Conservation (phyloP, 2,329 filamentous ascomycete species). For the Escovopsis weberi region DNA sequence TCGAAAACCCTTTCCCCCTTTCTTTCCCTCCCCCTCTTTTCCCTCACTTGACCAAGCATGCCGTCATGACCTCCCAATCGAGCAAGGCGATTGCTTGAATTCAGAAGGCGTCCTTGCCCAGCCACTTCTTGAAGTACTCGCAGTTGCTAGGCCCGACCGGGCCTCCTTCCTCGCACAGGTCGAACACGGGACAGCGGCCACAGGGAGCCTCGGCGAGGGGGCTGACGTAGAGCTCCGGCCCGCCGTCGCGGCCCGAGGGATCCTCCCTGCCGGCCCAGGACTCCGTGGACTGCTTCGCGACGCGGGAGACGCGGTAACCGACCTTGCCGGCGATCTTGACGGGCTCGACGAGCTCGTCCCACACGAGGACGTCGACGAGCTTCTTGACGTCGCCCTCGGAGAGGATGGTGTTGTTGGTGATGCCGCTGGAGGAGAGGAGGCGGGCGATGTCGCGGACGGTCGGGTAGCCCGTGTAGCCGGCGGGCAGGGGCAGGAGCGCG, state of each 20-base stretch:
- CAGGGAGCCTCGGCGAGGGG: constrained; percentile 82
- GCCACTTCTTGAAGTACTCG: constrained; percentile 81
- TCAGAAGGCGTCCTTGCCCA: constrained; percentile 32
- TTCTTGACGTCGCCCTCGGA: constrained; percentile 67
- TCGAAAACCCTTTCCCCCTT: not conserved
- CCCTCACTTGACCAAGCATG: too few relatives aligned
- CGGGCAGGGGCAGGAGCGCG: constrained; percentile 37
- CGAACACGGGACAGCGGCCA: constrained; percentile 82
- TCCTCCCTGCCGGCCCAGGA: constrained; percentile 27
- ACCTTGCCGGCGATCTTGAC: constrained; percentile 34
- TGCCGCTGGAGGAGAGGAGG: constrained; percentile 51
- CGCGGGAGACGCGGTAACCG: constrained; percentile 38
- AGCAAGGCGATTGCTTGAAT: too few relatives aligned
- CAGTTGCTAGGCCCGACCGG: constrained; percentile 83
- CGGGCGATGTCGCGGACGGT: constrained; percentile 65
- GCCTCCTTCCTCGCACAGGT: constrained; percentile 80
- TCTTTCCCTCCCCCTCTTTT: too few relatives aligned
- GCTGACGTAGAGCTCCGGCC: constrained; percentile 39
- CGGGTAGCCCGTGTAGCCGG: constrained; percentile 64
- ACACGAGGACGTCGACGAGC: constrained; percentile 75
- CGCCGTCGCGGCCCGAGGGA: constrained; percentile 21
- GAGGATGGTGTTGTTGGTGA: constrained; percentile 58
- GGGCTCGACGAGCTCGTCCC: constrained; percentile 69
- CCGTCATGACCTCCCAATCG: too few relatives aligned
- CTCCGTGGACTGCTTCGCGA: constrained; percentile 29